Evolutionary conservation across 257 asterid genomes (phyloP).

Genomic region (Anisodus acutangulus): DNA sequence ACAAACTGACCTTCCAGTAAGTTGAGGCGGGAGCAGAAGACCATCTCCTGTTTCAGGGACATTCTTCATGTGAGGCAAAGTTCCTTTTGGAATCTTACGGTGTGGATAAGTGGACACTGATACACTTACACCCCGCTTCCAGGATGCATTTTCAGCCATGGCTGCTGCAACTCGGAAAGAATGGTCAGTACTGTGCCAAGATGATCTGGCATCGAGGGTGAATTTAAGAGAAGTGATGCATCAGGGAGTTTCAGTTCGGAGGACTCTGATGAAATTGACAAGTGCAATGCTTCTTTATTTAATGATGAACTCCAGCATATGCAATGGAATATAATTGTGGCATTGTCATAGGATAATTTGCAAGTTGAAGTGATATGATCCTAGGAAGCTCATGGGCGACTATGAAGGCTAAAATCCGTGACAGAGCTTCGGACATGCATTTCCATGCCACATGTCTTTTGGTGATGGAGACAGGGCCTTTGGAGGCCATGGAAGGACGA

Average conservation of each 20-base stretch:
- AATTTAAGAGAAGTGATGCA: conserved; percentile 71
- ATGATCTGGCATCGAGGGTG: conserved; percentile 59
- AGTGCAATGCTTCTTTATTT: conserved; percentile 39
- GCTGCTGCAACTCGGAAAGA: conserved; percentile 87
- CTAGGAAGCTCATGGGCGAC: no score
- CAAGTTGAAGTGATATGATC: not conserved
- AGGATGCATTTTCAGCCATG: conserved; percentile 69
- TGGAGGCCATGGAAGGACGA: no score
- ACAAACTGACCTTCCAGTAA: conserved; percentile 69
- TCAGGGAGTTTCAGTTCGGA: conserved; percentile 71
- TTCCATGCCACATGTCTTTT: no score
- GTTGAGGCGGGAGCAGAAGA: conserved; percentile 80
- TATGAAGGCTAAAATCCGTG: no score
- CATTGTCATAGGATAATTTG: not conserved
- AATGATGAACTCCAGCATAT: conserved; percentile 40
- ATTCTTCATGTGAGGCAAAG: conserved; percentile 61
- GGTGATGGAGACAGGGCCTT: no score
- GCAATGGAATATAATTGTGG: conserved; percentile 11
- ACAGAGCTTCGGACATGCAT: no score
- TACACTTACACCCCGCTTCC: conserved; percentile 67
- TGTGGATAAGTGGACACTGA: conserved; percentile 53
- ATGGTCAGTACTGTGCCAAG: conserved; percentile 52
- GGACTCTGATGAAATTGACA: conserved; percentile 41
- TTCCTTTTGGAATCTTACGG: conserved; percentile 70
- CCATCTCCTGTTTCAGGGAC: conserved; percentile 69